phyloP scores from a whole-genome alignment of 306 rosid genomes.

The Lotus japonicus region DNA sequence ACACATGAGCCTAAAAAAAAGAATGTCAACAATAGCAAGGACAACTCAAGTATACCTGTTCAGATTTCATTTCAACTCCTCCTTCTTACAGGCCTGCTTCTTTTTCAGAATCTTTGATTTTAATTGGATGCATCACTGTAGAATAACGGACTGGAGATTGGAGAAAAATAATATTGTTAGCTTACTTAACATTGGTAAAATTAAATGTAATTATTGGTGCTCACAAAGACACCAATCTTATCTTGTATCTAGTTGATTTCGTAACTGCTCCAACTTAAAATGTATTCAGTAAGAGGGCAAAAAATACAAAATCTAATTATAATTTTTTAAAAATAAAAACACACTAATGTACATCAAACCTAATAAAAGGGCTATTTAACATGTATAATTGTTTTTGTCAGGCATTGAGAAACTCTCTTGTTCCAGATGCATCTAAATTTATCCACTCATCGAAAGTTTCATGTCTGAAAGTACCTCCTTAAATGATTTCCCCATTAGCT shows the following conservation, averaged over 20 bases:
- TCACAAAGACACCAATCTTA: slow-evolving; percentile 86
- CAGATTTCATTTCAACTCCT: slow-evolving; percentile 87
- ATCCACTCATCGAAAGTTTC: no score
- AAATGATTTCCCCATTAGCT: no score
- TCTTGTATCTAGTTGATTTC: slow-evolving; percentile 94
- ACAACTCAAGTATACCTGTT: slow-evolving; percentile 49
- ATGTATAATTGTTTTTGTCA: no score
- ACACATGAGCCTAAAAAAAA: no score
- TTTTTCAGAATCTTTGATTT: slow-evolving; percentile 88
- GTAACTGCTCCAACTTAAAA: slow-evolving; percentile 81
- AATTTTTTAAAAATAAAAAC: no score
- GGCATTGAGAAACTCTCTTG: no score
- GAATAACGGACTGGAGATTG: slow-evolving; percentile 77
- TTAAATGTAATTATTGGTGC: slow-evolving; percentile 31
- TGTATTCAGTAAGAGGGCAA: neutral
- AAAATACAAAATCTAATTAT: no score
- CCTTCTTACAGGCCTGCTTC: slow-evolving; percentile 94
- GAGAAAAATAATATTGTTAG: slow-evolving; percentile 16
- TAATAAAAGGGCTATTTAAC: no score
- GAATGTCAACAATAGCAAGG: no score
- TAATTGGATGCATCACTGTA: slow-evolving; percentile 90
- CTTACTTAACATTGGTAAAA: neutral
- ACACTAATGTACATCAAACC: no score
- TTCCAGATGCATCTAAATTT: no score
- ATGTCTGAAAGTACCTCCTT: no score